These are phyloP conservation scores for Crithidia sp. DNA, from an alignment of 208 protist genomes.

Conservation along the genomic window DNA sequence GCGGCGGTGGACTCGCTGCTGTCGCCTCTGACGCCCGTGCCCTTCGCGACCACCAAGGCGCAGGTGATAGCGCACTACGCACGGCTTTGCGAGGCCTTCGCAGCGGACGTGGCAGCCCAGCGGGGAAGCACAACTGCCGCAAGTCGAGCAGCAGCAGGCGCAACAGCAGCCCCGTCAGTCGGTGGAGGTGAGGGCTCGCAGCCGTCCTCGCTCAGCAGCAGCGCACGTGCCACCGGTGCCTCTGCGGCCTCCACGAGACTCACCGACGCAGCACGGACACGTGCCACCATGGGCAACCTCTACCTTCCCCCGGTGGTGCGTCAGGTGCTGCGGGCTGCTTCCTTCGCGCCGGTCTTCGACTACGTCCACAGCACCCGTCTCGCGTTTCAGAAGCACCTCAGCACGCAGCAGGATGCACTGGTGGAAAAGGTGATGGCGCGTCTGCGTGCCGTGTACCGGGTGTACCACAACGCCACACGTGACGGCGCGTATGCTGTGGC, in stretches of 20 bases:
- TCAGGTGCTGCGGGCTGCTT: conserved; percentile 49
- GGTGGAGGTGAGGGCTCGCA: background rate
- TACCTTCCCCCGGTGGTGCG: conserved; percentile 48
- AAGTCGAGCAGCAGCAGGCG: background rate
- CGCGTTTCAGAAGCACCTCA: conserved; percentile 42
- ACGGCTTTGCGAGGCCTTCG: conserved; percentile 28
- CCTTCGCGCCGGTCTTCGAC: conserved; percentile 59
- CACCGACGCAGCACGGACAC: no score
- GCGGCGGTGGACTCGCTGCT: background rate
- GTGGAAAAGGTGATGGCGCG: conserved; percentile 35
- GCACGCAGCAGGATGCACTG: conserved; percentile 32
- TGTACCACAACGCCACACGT: conserved; percentile 26
- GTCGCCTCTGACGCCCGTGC: conserved; percentile 9
- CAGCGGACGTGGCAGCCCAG: conserved; percentile 29
- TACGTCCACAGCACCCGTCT: conserved; percentile 44
- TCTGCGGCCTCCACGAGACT: background rate
- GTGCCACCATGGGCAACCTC: background rate
- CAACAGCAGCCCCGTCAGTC: background rate
- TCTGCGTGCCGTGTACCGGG: conserved; percentile 39
- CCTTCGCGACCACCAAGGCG: conserved; percentile 14
- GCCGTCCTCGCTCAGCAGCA: conserved; percentile 13
- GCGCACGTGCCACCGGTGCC: background rate
- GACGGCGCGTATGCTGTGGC: conserved; percentile 30
- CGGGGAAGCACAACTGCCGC: background rate
- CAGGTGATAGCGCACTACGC: conserved; percentile 28